Evolutionary conservation across 1,139 yeast species (phyloP).

Genomic region (Lodderomyces pseudojiufengensis): DNA sequence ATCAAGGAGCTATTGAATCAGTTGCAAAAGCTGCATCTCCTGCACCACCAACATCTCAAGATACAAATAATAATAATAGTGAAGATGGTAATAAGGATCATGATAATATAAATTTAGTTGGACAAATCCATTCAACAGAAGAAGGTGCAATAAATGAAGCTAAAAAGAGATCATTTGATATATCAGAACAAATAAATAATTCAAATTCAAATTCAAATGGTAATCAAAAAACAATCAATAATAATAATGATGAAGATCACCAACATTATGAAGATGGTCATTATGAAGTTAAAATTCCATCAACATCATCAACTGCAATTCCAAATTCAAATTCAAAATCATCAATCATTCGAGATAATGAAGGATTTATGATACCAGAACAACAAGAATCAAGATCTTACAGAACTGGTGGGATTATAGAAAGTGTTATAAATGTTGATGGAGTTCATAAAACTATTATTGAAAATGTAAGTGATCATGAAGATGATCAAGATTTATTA

Average conservation of each 20-base stretch:
- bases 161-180: constrained; percentile 15
- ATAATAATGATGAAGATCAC: not conserved
- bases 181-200: constrained; percentile 19
- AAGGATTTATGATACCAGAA: constrained; percentile 18
- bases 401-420: constrained; percentile 72
- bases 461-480: constrained; percentile 51
- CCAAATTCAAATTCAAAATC: constrained; percentile 6
- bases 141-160: constrained; percentile 47
- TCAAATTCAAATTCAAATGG: too few species aligned
- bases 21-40: constrained; percentile 18
- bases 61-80: not conserved
- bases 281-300: not conserved
- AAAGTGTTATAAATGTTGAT: constrained; percentile 76
- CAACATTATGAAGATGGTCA: constrained; percentile 6
- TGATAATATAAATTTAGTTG: constrained; percentile 15
- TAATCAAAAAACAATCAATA: too few species aligned
- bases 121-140: constrained; percentile 48
- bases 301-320: too few species aligned
- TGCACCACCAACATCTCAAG: constrained; percentile 11
- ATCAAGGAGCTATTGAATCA: constrained; percentile 23
- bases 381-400: constrained; percentile 37
- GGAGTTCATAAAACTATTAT: constrained; percentile 88
- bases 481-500: constrained; percentile 11
- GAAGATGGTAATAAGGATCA: constrained; percentile 5
- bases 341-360: not conserved